Percentiles rank a stretch among this genome's conserved stretches.
These are phyloP conservation scores for Diaporthe sp. DNA, from an alignment of 2,329 filamentous ascomycete genomes.

Conservation along the genomic window DNA sequence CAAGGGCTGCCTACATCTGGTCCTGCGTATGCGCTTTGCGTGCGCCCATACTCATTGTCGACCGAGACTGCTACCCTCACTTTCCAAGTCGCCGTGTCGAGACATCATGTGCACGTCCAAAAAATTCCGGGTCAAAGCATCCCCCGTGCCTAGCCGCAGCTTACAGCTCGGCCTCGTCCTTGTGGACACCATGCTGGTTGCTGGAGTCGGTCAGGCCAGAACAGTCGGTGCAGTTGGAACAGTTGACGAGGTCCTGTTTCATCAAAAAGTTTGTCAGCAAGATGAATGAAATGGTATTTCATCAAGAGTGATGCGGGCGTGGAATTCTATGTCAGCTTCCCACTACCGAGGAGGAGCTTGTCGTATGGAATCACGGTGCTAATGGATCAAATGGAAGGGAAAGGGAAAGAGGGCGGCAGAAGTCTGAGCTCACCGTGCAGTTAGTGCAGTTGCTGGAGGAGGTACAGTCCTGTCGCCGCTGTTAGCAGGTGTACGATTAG, in stretches of 20 bases:
- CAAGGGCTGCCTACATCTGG: background rate
- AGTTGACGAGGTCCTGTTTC: constrained; percentile 30
- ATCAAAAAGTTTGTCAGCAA: background rate
- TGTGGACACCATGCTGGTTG: constrained; percentile 35
- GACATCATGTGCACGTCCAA: background rate
- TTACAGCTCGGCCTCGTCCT: constrained; percentile 27
- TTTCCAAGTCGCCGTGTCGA: background rate
- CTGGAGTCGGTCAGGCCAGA: constrained; percentile 30
- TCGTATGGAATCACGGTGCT: background rate
- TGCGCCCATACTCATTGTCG: background rate
- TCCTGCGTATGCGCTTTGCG: background rate
- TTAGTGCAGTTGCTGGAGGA: constrained; percentile 27
- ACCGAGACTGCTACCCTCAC: no score
- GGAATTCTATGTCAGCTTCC: background rate
- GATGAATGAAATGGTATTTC: background rate
- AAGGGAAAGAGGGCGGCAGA: background rate
- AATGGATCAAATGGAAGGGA: background rate
- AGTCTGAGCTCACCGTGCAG: background rate
- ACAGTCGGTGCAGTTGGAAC: constrained; percentile 39
- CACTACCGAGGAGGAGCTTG: background rate
- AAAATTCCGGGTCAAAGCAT: background rate
- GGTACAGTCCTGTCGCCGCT: constrained; percentile 3
- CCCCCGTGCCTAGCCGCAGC: background rate
- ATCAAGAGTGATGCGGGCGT: background rate
- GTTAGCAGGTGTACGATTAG: background rate